These are phyloP conservation scores for Diaporthe eres DNA, from an alignment of 2,329 filamentous ascomycete species.

Conservation along the genomic window DNA sequence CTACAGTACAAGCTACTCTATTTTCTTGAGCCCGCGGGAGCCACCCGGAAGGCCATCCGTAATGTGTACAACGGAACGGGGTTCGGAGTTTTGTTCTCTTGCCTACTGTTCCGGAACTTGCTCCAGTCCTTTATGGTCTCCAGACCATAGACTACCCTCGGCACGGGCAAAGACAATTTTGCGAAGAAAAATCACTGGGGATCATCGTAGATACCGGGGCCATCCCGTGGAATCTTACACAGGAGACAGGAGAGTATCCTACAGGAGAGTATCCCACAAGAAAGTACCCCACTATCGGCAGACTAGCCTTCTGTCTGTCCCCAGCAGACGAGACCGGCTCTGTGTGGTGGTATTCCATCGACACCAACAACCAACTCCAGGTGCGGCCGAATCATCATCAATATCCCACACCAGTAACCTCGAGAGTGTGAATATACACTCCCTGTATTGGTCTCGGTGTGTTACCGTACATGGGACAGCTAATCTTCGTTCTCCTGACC, in stretches of 20 bases:
- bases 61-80: background rate
- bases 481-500: too few species aligned
- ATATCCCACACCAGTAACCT: background rate
- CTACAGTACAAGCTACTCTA: too few species aligned
- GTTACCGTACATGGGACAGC: background rate
- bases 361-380: background rate
- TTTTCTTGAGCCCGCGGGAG: background rate
- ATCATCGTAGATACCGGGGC: too few species aligned
- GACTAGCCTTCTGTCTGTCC: background rate
- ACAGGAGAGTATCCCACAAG: too few species aligned
- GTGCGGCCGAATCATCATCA: background rate
- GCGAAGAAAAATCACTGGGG: background rate
- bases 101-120: background rate
- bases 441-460: background rate
- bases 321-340: background rate
- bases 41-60: background rate
- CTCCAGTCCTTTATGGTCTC: background rate
- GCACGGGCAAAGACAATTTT: background rate
- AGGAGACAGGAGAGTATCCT: too few species aligned
- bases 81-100: background rate
- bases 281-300: too few species aligned
- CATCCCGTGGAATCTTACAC: background rate
- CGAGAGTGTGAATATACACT: background rate
- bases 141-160: too few species aligned
- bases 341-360: background rate